Conservation (phyloP, 805 yeast species). For the Candida easanensis region DNA sequence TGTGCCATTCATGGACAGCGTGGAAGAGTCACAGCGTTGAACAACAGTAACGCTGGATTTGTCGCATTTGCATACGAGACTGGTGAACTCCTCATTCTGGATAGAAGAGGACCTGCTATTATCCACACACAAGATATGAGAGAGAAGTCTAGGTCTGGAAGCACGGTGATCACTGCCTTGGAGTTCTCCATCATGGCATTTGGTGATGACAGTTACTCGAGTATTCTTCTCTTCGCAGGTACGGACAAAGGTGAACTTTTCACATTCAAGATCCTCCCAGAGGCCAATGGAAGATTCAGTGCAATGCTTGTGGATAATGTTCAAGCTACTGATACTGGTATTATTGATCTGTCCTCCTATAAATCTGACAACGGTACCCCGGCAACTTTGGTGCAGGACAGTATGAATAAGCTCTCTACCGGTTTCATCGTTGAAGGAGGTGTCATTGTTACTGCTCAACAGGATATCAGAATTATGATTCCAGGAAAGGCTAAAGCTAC, state of each 20-base stretch:
- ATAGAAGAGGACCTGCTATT: slow-evolving; percentile 75
- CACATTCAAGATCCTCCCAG: slow-evolving; percentile 64
- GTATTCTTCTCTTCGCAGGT: slow-evolving; percentile 74
- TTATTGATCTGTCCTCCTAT: slow-evolving; percentile 56
- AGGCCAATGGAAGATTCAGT: slow-evolving; percentile 55
- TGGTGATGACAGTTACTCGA: slow-evolving; percentile 66
- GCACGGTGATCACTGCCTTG: slow-evolving; percentile 48
- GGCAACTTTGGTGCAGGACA: slow-evolving; percentile 58
- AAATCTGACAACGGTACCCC: slow-evolving; percentile 59
- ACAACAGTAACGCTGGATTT: slow-evolving; percentile 77
- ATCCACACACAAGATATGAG: slow-evolving; percentile 42
- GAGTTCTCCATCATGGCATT: slow-evolving; percentile 73
- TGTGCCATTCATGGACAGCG: slow-evolving; percentile 42
- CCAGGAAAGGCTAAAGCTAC: slow-evolving; percentile 61
- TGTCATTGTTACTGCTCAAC: slow-evolving; percentile 49
- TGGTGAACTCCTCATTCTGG: slow-evolving; percentile 75
- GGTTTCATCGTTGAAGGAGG: slow-evolving; percentile 65
- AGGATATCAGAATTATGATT: slow-evolving; percentile 61
- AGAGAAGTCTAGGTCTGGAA: slow-evolving; percentile 24
- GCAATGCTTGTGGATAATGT: slow-evolving; percentile 49
- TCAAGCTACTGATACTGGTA: slow-evolving; percentile 45
- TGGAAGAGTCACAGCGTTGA: slow-evolving; percentile 56
- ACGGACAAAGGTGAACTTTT: slow-evolving; percentile 71
- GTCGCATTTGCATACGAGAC: slow-evolving; percentile 74
- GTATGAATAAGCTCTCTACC: slow-evolving; percentile 54